Base-by-base conservation (phyloP, 805 yeast genomes). In the Candida arabinofermentans region DNA sequence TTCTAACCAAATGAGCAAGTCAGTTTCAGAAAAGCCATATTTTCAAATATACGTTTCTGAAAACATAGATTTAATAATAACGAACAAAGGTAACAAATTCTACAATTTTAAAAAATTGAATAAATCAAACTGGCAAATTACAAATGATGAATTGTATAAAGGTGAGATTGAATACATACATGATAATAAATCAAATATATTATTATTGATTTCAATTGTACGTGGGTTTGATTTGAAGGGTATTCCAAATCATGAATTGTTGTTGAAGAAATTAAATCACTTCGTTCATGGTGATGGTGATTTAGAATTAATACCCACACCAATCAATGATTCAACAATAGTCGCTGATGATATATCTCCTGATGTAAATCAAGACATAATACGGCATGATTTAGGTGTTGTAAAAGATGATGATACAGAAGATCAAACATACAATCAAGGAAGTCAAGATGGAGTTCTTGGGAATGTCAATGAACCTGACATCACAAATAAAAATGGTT, bases 71-170 rank as follows among this genome's bases (percentile, higher is more conserved):
- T 27, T 57, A 27, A 33, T 59, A 2, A 51, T 60, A 2, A 52
- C 60, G 6, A 39, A 40, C 2, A 8, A 4, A 10, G 64, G 62
- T 1, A 40, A 41, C 33, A 49, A 58, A 42, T 59, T 55, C 35
- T 60, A 55, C 31, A 47, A 50, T 30, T 39, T 54, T 34, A 36
- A 19, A 0, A 24, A 19, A 3, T 12, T 36, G 2, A 22, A 29
- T 6, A 29, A 19, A 24, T 58, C 64, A 13, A 21, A 30, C 8
- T 60, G 65, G 65, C 58, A 53, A 31, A 27, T 57, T 17, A 55
- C 55, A 3, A 41, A 46, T 8, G 38, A 37, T 17, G 29, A 34
- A 8, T 17, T 29, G 13, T 21, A 33, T 17, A 13, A 13, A 2
- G 17, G 8, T 33, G 35, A 33, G 22, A n/a, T 14, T n/a, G 24